These are phyloP conservation scores for Leucogyrophana mollusca DNA, from an alignment of 768 basidiomycete species.

Conservation along the genomic window DNA sequence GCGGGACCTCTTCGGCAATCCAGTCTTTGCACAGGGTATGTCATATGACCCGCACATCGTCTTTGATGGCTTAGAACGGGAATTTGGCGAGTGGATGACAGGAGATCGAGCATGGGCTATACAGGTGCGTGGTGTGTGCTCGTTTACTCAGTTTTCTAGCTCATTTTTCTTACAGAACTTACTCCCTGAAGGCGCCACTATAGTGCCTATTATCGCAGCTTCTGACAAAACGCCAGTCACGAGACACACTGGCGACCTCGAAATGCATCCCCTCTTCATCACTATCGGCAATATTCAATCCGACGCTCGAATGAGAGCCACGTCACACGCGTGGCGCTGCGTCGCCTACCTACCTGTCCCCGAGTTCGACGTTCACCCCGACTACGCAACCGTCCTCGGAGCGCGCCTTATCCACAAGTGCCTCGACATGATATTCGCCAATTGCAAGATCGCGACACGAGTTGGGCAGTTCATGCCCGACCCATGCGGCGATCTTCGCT, in stretches of 20 bases:
- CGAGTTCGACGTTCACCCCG: slow-evolving; percentile 18
- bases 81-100: slow-evolving; percentile 19
- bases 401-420: slow-evolving; percentile 26
- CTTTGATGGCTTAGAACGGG: slow-evolving; percentile 18
- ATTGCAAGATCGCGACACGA: slow-evolving; percentile 26
- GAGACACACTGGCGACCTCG: slow-evolving; percentile 24
- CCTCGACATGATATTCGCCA: slow-evolving; percentile 26
- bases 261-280: slow-evolving; percentile 30
- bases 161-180: slow-evolving; percentile 5
- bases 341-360: slow-evolving; percentile 27
- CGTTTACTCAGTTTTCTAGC: too few species aligned
- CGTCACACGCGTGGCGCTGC: slow-evolving; percentile 17
- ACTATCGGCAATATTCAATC: slow-evolving; percentile 29
- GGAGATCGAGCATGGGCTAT: slow-evolving; percentile 17
- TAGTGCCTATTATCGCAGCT: slow-evolving; percentile 28
- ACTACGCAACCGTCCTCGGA: slow-evolving; percentile 21
- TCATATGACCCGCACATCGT: slow-evolving; percentile 21
- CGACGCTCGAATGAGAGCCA: slow-evolving; percentile 27
- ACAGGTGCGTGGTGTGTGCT: slow-evolving; percentile 13
- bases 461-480: slow-evolving; percentile 28
- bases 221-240: slow-evolving; percentile 35
- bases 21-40: slow-evolving; percentile 11
- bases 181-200: slow-evolving; percentile 21
- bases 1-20: slow-evolving; percentile 23
- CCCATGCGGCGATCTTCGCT: slow-evolving; percentile 5